Conservation (phyloP, 2,329 filamentous ascomycete species). For the Scortechinia acanthostroma region DNA sequence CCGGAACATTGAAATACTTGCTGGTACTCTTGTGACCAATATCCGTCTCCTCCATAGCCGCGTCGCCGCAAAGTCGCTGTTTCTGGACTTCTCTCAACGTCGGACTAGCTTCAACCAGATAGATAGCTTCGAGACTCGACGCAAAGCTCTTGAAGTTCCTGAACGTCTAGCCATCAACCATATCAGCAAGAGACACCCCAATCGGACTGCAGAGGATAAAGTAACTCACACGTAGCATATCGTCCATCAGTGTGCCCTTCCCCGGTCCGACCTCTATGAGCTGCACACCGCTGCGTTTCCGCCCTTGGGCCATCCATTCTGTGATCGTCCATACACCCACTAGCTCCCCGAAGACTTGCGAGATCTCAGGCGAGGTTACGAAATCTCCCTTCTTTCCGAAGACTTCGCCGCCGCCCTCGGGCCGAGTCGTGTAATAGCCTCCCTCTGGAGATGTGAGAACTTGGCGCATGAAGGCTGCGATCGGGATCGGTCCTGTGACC, state of each 20-base stretch:
- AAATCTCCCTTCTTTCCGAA: constrained; percentile 95
- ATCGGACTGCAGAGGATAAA: too few relatives aligned
- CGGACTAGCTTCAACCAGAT: constrained; percentile 88
- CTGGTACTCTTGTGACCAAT: constrained; percentile 68
- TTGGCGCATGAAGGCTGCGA: constrained; percentile 97
- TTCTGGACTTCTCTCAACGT: constrained; percentile 73
- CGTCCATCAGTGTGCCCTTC: constrained; percentile 91
- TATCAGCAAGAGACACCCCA: background rate
- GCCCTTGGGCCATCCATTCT: constrained; percentile 91
- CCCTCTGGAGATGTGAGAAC: constrained; percentile 84
- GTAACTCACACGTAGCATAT: constrained; percentile 77
- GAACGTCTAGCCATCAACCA: constrained; percentile 63
- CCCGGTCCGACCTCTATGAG: constrained; percentile 92
- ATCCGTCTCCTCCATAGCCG: constrained; percentile 62
- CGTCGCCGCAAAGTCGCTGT: constrained; percentile 71
- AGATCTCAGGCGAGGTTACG: constrained; percentile 94
- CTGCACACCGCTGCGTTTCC: constrained; percentile 67
- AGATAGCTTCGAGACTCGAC: constrained; percentile 74
- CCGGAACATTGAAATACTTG: constrained; percentile 68
- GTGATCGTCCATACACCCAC: constrained; percentile 90
- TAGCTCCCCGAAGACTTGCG: constrained; percentile 91
- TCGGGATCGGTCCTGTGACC: constrained; percentile 79
- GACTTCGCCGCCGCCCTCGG: constrained; percentile 66
- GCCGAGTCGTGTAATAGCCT: constrained; percentile 83
- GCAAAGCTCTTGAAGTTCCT: constrained; percentile 74